Conservation (phyloP, 2,329 filamentous ascomycete species). For the Chalaropsis thielavioides region DNA sequence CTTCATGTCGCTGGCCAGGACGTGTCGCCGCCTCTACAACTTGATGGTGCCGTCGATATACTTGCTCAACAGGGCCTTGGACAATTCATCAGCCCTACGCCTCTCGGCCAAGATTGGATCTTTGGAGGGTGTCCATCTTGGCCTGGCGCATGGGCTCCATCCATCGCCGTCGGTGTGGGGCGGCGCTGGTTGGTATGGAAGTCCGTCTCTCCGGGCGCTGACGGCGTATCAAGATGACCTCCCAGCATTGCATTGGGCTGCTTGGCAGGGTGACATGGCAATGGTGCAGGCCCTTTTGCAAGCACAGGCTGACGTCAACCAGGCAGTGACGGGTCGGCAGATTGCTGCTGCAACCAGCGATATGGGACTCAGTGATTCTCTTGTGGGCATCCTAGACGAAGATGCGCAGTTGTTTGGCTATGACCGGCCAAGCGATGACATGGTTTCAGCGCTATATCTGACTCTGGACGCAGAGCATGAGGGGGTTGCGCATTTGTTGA, state of each 20-base stretch:
- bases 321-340: neutral
- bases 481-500: slow-evolving; percentile 1
- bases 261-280: slow-evolving; percentile 3
- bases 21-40: slow-evolving; percentile 5
- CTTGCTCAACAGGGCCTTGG: slow-evolving; percentile 8
- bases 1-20: slow-evolving; percentile 9
- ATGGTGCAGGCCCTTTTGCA: neutral
- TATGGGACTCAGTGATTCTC: neutral
- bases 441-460: slow-evolving; percentile 11
- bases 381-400: slow-evolving; percentile 8
- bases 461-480: slow-evolving; percentile 11
- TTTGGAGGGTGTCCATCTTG: slow-evolving; percentile 1
- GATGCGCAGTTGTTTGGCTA: slow-evolving; percentile 8
- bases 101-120: slow-evolving; percentile 11
- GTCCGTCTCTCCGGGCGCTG: slow-evolving; percentile 4
- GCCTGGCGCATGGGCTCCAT: neutral
- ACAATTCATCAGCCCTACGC: slow-evolving; percentile 12
- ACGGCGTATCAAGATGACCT: slow-evolving; percentile 7
- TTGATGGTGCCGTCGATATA: slow-evolving; percentile 10
- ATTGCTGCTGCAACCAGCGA: neutral
- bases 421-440: neutral
- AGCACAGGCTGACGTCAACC: slow-evolving; percentile 7
- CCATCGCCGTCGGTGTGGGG: slow-evolving; percentile 1
- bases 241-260: slow-evolving; percentile 13
- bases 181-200: slow-evolving; percentile 7